Evolutionary conservation across 1,284 basidiomycete species (phyloP), one percentile per base, ranked within the genome.

Genomic region (Stereum hirsutum): DNA sequence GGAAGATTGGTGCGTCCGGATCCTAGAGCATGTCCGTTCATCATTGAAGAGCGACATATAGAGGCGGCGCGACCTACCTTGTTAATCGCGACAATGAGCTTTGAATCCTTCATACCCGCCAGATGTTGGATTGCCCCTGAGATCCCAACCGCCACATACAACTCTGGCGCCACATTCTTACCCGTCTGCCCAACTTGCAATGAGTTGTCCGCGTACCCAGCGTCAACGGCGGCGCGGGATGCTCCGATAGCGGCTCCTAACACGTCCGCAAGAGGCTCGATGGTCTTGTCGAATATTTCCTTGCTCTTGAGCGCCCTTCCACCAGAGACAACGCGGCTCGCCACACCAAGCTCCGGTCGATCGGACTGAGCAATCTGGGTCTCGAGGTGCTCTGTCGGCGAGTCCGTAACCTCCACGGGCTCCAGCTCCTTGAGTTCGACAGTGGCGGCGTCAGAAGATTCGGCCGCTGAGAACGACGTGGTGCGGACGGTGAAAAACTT

Each of bases 81-180:
- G 74, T 99, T 99, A 54, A 99, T 81, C 6, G 96, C 95, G 23
- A 97, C 94, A 52, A 99, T 99, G 55, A 97, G 74, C 70, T 99
- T 99, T 15, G 89, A 93, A 63, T 99, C 96, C 65, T 99, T 99
- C 96, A 99, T 99, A 25, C 96, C 96, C 23, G 96, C 96, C 49
- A 99, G 71, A 70, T 99, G 96, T 67, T 99, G 96, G 56, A 99
- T 99, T 19, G 93, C 96, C 35, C 96, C 96, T 24, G 91, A 96
- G 57, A 99, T 99, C 49, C 96, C 96, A 39, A 99, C 64, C 12
- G 96, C 96, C 59, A 99, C 76, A 66, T 99, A 99, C 45, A 99
- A 70, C 63, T 97, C 89, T 0, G 94, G 95, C 5, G 90, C 90
- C 35, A 94, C 90, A 31, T 92, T 83, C 68, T 99, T 99, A 47